Conservation (phyloP, 2,329 filamentous ascomycete species). For the Neophaeococcomyces mojaviensis region DNA sequence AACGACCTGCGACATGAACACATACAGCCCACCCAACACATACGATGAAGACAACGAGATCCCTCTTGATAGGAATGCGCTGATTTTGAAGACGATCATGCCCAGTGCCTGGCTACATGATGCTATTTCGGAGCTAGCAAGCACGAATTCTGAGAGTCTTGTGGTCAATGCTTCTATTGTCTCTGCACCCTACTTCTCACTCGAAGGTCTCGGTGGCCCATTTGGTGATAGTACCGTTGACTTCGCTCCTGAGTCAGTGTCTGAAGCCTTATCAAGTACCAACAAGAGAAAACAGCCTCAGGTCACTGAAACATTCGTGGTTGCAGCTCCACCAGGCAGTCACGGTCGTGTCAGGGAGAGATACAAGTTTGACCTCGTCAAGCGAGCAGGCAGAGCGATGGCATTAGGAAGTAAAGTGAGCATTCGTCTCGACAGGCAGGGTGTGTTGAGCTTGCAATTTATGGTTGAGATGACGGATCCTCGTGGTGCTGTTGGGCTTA, state of each 20-base stretch:
- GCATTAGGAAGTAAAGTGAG: conserved; percentile 85
- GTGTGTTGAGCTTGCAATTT: conserved; percentile 89
- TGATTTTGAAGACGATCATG: conserved; percentile 94
- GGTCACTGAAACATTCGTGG: conserved; percentile 46
- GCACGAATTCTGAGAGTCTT: conserved; percentile 64
- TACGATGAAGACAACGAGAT: conserved; percentile 65
- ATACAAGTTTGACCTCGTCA: conserved; percentile 82
- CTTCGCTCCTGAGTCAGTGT: conserved; percentile 45
- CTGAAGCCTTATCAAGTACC: conserved; percentile 31
- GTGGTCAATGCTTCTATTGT: conserved; percentile 58
- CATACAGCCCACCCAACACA: conserved; percentile 54
- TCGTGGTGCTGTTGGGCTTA: neutral
- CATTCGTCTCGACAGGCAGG: conserved; percentile 76
- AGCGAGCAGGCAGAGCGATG: conserved; percentile 87
- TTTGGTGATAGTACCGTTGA: conserved; percentile 55
- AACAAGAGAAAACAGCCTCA: conserved; percentile 30
- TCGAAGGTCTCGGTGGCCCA: conserved; percentile 56
- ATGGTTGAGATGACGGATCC: conserved; percentile 79
- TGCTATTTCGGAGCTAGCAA: conserved; percentile 46
- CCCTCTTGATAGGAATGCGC: conserved; percentile 71
- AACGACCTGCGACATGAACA: conserved; percentile 82
- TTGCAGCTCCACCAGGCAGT: conserved; percentile 48
- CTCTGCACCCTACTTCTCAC: conserved; percentile 61
- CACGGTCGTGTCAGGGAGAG: conserved; percentile 61
- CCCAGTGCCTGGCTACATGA: conserved; percentile 47